phyloP scores from a whole-genome alignment of 805 yeast species.

The Candida golubevii region DNA sequence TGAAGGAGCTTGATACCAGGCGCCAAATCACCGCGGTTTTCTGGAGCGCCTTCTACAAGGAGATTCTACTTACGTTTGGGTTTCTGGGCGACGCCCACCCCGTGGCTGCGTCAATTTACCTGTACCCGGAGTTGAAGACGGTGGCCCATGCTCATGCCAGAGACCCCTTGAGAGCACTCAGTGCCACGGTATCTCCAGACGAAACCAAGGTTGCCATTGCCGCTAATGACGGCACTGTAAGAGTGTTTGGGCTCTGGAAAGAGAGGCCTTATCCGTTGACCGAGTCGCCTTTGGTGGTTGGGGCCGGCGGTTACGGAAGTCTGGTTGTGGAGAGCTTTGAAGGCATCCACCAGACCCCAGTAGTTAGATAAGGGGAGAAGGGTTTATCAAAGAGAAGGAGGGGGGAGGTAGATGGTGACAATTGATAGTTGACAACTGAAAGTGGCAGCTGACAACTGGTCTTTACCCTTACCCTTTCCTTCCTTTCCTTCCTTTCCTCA shows the following conservation, averaged over 20 bases:
- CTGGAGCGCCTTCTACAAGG: conserved; percentile 66
- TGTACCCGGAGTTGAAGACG: conserved; percentile 60
- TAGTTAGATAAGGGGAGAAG: too few species aligned
- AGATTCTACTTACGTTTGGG: conserved; percentile 78
- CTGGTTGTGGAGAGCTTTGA: conserved; percentile 55
- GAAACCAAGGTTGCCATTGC: conserved; percentile 63
- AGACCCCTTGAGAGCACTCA: conserved; percentile 50
- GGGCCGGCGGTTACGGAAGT: conserved; percentile 50
- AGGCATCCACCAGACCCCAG: conserved; percentile 34
- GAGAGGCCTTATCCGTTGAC: conserved; percentile 26
- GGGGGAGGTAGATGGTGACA: too few species aligned
- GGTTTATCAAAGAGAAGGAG: too few species aligned
- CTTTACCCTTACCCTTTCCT: too few species aligned
- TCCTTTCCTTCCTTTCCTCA: too few species aligned
- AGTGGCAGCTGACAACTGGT: too few species aligned
- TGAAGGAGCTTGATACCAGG: conserved; percentile 51
- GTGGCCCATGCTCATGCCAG: conserved; percentile 47
- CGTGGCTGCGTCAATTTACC: conserved; percentile 52
- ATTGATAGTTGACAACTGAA: too few species aligned
- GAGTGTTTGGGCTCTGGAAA: conserved; percentile 72
- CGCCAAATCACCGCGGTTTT: conserved; percentile 76
- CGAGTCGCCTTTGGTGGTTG: conserved; percentile 20
- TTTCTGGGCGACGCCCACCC: conserved; percentile 52
- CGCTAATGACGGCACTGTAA: conserved; percentile 70
- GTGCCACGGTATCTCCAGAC: conserved; percentile 67